phyloP scores from a whole-genome alignment of 23 red algal genomes.

The Gracilaria gracilis region DNA sequence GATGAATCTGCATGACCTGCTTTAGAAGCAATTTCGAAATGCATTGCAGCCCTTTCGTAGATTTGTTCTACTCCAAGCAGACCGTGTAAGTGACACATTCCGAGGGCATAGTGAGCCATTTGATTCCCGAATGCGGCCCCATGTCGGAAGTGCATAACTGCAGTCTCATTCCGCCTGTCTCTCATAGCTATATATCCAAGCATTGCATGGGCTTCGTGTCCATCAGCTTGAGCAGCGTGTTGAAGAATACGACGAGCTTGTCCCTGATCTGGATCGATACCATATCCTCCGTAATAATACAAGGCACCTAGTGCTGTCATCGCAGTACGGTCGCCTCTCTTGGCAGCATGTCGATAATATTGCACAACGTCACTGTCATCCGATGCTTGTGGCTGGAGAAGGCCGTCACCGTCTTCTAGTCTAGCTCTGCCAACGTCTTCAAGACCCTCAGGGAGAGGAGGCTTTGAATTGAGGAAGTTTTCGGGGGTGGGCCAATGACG shows the following conservation, averaged over 20 bases:
- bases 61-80: slow-evolving; percentile 42
- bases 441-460: slow-evolving; percentile 57
- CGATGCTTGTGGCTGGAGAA: not conserved
- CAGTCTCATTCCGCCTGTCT: slow-evolving; percentile 31
- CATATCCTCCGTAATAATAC: slow-evolving; percentile 70
- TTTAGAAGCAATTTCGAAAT: slow-evolving; percentile 74
- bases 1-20: slow-evolving; percentile 67
- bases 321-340: slow-evolving; percentile 39
- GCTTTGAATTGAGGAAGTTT: slow-evolving; percentile 53
- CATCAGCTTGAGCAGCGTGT: slow-evolving; percentile 43
- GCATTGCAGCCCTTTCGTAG: slow-evolving; percentile 53
- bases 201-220: slow-evolving; percentile 65
- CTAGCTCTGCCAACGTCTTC: slow-evolving; percentile 18
- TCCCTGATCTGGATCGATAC: slow-evolving; percentile 54
- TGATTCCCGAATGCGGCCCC: slow-evolving; percentile 17
- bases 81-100: slow-evolving; percentile 68
- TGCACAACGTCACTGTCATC: slow-evolving; percentile 69
- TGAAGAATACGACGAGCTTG: slow-evolving; percentile 52
- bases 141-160: slow-evolving; percentile 54
- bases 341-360: slow-evolving; percentile 74
- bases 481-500: slow-evolving; percentile 54
- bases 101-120: slow-evolving; percentile 59
- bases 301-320: slow-evolving; percentile 66
- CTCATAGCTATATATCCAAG: slow-evolving; percentile 74
- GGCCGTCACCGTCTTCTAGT: slow-evolving; percentile 16